Evolutionary conservation across 306 rosid species (phyloP).

Genomic region (Ormosia emarginata): DNA sequence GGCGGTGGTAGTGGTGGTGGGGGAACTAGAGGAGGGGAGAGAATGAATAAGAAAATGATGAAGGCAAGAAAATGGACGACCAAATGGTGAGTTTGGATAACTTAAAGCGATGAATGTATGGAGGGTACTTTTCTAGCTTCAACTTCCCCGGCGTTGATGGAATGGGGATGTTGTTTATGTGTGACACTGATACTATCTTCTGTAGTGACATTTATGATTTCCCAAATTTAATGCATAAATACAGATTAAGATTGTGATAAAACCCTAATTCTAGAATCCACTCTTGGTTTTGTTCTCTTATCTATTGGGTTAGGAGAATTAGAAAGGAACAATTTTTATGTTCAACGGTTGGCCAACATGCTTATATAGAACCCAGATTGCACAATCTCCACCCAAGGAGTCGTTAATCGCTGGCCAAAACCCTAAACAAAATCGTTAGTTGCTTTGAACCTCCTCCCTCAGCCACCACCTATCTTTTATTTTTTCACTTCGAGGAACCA

Average conservation of each 20-base stretch:
- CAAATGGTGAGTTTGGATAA: constrained; percentile 50
- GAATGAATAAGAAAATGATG: constrained; percentile 23
- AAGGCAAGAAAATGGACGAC: constrained; percentile 49
- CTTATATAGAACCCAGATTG: too few relatives aligned
- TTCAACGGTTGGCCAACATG: too few relatives aligned
- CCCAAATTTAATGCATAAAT: too few relatives aligned
- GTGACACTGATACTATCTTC: constrained; percentile 28
- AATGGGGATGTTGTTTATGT: constrained; percentile 25
- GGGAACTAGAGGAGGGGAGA: constrained; percentile 25
- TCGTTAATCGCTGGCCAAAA: too few relatives aligned
- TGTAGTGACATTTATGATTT: constrained; percentile 43
- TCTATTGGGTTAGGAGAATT: too few relatives aligned
- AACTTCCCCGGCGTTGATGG: constrained; percentile 63
- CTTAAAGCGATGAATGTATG: constrained; percentile 44
- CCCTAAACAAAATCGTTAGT: too few relatives aligned
- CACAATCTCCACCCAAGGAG: too few relatives aligned
- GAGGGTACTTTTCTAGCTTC: constrained; percentile 44
- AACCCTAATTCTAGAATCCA: not conserved
- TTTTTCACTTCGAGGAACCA: too few relatives aligned
- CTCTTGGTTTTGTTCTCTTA: not conserved
- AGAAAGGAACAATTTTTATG: too few relatives aligned
- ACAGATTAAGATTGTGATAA: not conserved
- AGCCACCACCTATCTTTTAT: too few relatives aligned
- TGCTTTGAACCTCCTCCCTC: too few relatives aligned
- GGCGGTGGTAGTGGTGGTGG: not conserved